Conservation (phyloP, 805 yeast genomes). For the Candida odintsovae region DNA sequence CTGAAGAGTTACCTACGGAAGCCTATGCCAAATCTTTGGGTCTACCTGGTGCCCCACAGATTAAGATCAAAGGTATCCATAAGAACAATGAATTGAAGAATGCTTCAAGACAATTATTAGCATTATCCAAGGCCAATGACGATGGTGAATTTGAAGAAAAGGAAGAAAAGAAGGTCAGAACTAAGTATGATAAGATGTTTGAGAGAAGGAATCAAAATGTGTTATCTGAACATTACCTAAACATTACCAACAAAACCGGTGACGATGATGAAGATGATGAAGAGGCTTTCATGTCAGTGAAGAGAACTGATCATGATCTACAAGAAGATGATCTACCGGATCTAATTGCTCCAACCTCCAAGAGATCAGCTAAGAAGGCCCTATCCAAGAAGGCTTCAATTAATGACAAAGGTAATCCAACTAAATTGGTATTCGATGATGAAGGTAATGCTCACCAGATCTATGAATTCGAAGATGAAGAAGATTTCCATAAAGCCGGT, state of each 20-base stretch:
- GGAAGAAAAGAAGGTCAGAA: constrained; percentile 49
- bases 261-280: constrained; percentile 47
- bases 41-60: constrained; percentile 92
- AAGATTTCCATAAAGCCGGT: constrained; percentile 68
- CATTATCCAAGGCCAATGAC: constrained; percentile 50
- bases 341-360: constrained; percentile 62
- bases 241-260: constrained; percentile 45
- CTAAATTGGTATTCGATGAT: constrained; percentile 84
- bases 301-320: constrained; percentile 69
- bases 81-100: constrained; percentile 71
- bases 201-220: constrained; percentile 92
- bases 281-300: constrained; percentile 77
- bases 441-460: constrained; percentile 90
- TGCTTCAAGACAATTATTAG: constrained; percentile 63
- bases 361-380: constrained; percentile 79
- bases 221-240: constrained; percentile 80
- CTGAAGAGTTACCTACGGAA: constrained; percentile 73
- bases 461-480: constrained; percentile 88
- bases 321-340: constrained; percentile 62
- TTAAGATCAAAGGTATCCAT: constrained; percentile 57
- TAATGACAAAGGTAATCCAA: constrained; percentile 58
- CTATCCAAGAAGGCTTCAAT: constrained; percentile 75
- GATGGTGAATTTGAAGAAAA: constrained; percentile 51
- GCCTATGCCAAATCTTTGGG: constrained; percentile 86
- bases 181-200: constrained; percentile 93